Evolutionary conservation across 163 green algal species (phyloP), one percentile per base, ranked within the genome.

Genomic region (Smithsoniella earleae): DNA sequence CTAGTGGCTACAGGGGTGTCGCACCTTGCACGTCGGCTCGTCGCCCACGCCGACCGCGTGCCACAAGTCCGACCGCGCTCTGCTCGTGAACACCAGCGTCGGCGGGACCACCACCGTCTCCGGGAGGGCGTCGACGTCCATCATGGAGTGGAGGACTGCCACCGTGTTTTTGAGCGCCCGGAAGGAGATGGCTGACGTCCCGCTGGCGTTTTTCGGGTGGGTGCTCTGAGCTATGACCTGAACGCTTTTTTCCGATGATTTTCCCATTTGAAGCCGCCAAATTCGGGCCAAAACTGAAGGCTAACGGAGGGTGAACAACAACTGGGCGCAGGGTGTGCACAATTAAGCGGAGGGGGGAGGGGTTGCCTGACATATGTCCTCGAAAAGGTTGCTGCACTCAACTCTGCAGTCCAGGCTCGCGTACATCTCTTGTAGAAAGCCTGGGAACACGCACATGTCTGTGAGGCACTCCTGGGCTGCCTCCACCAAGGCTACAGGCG

Each of bases 341-440:
- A 40, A n/a, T n/a, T n/a, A n/a, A n/a, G n/a, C n/a, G n/a, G n/a
- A n/a, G n/a, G n/a, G n/a, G n/a, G n/a, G n/a, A n/a, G n/a, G n/a
- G n/a, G n/a, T n/a, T n/a, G n/a, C 58, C 58, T 69, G 31, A 16
- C 18, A 8, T 30, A 69, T 69, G 25, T 69, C 58, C 58, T 69
- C 58, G 20, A 69, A 69, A 5, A 69, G 58, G 58, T 69, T 69
- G 58, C 27, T 43, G 58, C 58, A 69, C 27, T 69, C 58, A n/a
- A 69, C 58, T 30, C 58, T 30, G 58, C 58, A 69, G 58, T 69
- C 58, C 16, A 69, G 58, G 58, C 58, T 36, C 3, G 58, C 58
- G 58, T 69, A 69, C 16, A 34, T 36, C 58, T 69, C 58, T 33
- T 69, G 58, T 13, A 69, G 58, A 34, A 69, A 69, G 1, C 58